Conservation (phyloP, 192 early-diverging fungal genomes). For the Umbelopsis ramanniana region DNA sequence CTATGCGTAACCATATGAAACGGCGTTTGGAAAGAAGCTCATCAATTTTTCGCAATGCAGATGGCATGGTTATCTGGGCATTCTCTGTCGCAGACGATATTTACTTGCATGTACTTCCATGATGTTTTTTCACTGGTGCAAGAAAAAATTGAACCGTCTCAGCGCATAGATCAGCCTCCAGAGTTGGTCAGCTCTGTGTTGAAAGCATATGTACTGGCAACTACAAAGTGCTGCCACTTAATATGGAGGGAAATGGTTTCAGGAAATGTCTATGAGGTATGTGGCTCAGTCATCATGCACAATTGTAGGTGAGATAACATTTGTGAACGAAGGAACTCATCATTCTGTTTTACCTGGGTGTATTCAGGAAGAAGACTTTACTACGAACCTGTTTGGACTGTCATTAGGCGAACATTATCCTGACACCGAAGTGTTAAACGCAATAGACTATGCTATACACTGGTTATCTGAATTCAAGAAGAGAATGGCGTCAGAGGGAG, state of each 20-base stretch:
- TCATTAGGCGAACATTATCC: conserved; percentile 51
- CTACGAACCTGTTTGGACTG: conserved; percentile 57
- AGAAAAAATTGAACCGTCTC: conserved; percentile 23
- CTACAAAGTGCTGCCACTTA: conserved; percentile 53
- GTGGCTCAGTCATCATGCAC: neutral
- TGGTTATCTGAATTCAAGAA: conserved; percentile 26
- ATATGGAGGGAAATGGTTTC: conserved; percentile 61
- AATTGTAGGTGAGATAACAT: neutral
- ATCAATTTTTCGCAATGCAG: conserved; percentile 28
- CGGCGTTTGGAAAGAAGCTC: neutral
- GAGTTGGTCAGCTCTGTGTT: conserved; percentile 48
- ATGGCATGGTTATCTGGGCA: conserved; percentile 68
- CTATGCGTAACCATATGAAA: neutral
- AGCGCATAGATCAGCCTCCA: conserved; percentile 16
- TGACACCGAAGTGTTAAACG: conserved; percentile 33
- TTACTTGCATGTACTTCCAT: conserved; percentile 59
- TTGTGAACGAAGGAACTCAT: neutral
- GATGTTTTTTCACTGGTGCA: conserved; percentile 42
- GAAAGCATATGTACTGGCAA: conserved; percentile 51
- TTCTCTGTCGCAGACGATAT: conserved; percentile 61
- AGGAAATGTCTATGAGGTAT: conserved; percentile 59
- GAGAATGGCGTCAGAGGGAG: neutral
- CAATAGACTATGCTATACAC: conserved; percentile 39
- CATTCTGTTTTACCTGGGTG: neutral
- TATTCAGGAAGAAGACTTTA: conserved; percentile 63